Evolutionary conservation across 164 flowering plant genomes (phyloP), one percentile per base, ranked within the genome.

Genomic region (Buxus sempervirens): DNA sequence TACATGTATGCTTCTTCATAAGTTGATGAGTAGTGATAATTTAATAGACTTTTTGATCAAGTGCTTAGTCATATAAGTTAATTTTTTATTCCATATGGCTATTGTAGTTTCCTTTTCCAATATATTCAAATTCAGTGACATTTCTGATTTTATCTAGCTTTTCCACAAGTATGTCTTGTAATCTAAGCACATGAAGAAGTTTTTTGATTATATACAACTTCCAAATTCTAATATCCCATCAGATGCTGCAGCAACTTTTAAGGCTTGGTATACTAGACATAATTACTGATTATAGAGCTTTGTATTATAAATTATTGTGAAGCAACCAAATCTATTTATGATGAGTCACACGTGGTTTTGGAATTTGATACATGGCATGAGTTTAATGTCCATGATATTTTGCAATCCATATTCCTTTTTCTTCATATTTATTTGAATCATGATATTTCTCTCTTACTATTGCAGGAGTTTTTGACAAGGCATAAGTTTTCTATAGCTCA

Each of bases 401-500:
- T 45, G 51, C 51, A 45, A 45, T 45, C 51, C 5, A 5, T 45
- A 45, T 45, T 10, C 1, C 2, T 45, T 15, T 45, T 45, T 45
- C 51, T 45, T 6, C 16, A 5, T 45, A 45, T 45, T 5, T 4
- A 15, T 18, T 65, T 54, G 41, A 54, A 23, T 54, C 18, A 67
- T 65, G 51, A 65, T 62, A 53, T 48, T 51, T 14, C 16, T 75
- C 9, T 54, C 32, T 48, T 66, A 10, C 18, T 66, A 36, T 51
- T 84, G 65, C 89, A 94, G 98, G 98, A 94, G 77, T 90, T 94
- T 41, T 75, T 91, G 82, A 91, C 96, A 4, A 85, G 98, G 80
- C 98, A 94, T 73, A 94, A 94, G 73, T 88, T 97, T 67, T 91
- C 97, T 36, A 93, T 91, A 22, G 97, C 96, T 68, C 96, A 90